Percentiles rank a stretch among this genome's conserved stretches.
Evolutionary conservation across 2,329 filamentous ascomycete genomes (phyloP).

Genomic region (Trichoderma sp.): DNA sequence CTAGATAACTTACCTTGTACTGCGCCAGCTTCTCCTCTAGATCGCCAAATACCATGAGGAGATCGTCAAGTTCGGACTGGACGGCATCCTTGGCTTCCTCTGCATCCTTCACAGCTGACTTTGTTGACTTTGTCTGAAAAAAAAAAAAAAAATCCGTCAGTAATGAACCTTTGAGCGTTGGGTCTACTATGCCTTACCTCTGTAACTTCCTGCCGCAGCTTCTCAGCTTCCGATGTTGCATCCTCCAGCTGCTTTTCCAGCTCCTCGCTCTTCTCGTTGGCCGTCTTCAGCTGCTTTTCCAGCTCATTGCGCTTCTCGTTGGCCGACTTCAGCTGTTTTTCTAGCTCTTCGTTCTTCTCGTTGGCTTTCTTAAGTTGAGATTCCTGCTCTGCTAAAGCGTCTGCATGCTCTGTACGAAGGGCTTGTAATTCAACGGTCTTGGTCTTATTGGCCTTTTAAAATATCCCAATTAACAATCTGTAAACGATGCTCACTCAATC

Average conservation of each 20-base stretch:
- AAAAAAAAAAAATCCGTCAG: conserved; percentile 31
- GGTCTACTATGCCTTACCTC: conserved; percentile 33
- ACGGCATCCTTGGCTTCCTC: conserved; percentile 65
- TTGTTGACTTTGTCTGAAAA: conserved; percentile 40
- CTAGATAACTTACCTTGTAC: conserved; percentile 65
- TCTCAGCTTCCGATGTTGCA: conserved; percentile 31
- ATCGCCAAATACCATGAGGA: conserved; percentile 80
- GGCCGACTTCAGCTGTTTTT: not conserved
- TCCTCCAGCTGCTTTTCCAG: conserved; percentile 39
- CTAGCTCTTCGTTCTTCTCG: conserved; percentile 34
- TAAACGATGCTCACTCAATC: not conserved
- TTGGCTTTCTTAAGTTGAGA: conserved; percentile 35
- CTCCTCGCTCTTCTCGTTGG: conserved; percentile 34
- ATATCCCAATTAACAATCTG: not conserved
- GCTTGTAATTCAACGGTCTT: conserved; percentile 63
- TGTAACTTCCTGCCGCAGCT: conserved; percentile 34
- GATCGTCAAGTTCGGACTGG: conserved; percentile 77
- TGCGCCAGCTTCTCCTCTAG: conserved; percentile 75
- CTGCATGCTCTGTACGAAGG: conserved; percentile 47
- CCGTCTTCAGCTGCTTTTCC: conserved; percentile 36
- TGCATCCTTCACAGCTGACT: conserved; percentile 46
- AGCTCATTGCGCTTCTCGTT: conserved; percentile 31
- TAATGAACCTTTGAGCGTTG: not conserved
- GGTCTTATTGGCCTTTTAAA: conserved; percentile 59
- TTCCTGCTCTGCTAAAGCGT: conserved; percentile 45